Conservation (phyloP, 306 rosid species). For the Cicer bijugum region DNA sequence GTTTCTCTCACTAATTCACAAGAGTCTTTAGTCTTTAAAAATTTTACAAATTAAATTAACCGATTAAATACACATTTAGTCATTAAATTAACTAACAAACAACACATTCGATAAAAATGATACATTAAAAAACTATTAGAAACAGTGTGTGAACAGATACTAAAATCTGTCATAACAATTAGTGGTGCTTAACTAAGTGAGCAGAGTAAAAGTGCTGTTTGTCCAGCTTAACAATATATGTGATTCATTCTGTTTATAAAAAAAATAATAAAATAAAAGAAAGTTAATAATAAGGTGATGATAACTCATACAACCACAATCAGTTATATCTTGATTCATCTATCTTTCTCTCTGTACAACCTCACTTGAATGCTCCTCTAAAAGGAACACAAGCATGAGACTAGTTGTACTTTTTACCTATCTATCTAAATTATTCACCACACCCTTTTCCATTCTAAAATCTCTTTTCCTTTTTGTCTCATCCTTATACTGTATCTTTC, state of each 20-base stretch:
- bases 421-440: slow-evolving; percentile 41
- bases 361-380: slow-evolving; percentile 66
- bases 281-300: slow-evolving; percentile 58
- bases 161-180: slow-evolving; percentile 19
- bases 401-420: slow-evolving; percentile 52
- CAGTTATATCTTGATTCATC: slow-evolving; percentile 44
- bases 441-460: slow-evolving; percentile 8
- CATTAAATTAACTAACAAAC: too few species aligned
- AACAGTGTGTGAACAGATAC: slow-evolving; percentile 8
- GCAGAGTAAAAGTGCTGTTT: slow-evolving; percentile 10
- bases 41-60: too few species aligned
- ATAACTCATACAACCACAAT: slow-evolving; percentile 55
- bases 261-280: too few species aligned
- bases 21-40: too few species aligned
- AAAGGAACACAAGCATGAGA: slow-evolving; percentile 65
- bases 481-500: slow-evolving; percentile 56
- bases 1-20: too few species aligned
- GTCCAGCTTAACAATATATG: slow-evolving; percentile 31
- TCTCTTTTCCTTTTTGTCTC: slow-evolving; percentile 62
- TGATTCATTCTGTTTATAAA: slow-evolving; percentile 50
- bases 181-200: slow-evolving; percentile 22
- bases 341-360: slow-evolving; percentile 45
- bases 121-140: not conserved
- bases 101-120: too few species aligned
- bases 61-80: too few species aligned